A percentile compares a stretch with the other conserved stretches of the same genome.
These are phyloP conservation scores for Zygosaccharomyces pseudobailii DNA, from an alignment of 1,139 yeast species.

Conservation along the genomic window DNA sequence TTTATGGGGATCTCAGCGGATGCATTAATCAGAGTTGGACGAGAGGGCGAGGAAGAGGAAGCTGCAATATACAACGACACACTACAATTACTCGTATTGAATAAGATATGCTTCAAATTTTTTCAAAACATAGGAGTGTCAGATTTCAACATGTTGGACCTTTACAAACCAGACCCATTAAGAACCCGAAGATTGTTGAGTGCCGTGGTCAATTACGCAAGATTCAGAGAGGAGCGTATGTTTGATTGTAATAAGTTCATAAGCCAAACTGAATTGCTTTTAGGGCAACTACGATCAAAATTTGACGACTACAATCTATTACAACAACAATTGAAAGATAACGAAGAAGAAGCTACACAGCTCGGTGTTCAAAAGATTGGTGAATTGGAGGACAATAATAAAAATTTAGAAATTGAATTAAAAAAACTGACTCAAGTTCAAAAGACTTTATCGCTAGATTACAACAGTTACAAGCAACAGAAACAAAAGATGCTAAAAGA, in stretches of 20 bases:
- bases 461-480: slow-evolving; percentile 58
- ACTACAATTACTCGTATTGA: slow-evolving; percentile 48
- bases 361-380: slow-evolving; percentile 36
- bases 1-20: slow-evolving; percentile 60
- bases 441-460: slow-evolving; percentile 61
- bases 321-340: slow-evolving; percentile 42
- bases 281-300: slow-evolving; percentile 40
- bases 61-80: slow-evolving; percentile 35
- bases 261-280: slow-evolving; percentile 47
- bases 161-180: slow-evolving; percentile 62
- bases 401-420: slow-evolving; percentile 57
- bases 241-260: slow-evolving; percentile 62
- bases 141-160: slow-evolving; percentile 71
- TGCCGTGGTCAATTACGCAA: slow-evolving; percentile 79
- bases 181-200: slow-evolving; percentile 65
- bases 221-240: slow-evolving; percentile 75
- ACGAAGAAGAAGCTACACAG: slow-evolving; percentile 34
- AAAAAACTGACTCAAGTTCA: slow-evolving; percentile 60
- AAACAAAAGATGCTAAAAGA: slow-evolving; percentile 54
- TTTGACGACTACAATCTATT: slow-evolving; percentile 40
- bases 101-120: slow-evolving; percentile 56
- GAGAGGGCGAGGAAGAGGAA: slow-evolving; percentile 25
- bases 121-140: slow-evolving; percentile 69
- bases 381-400: slow-evolving; percentile 52
- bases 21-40: slow-evolving; percentile 16